Base-by-base conservation (phyloP, 2,329 filamentous ascomycete genomes). In the Amphichorda felina region DNA sequence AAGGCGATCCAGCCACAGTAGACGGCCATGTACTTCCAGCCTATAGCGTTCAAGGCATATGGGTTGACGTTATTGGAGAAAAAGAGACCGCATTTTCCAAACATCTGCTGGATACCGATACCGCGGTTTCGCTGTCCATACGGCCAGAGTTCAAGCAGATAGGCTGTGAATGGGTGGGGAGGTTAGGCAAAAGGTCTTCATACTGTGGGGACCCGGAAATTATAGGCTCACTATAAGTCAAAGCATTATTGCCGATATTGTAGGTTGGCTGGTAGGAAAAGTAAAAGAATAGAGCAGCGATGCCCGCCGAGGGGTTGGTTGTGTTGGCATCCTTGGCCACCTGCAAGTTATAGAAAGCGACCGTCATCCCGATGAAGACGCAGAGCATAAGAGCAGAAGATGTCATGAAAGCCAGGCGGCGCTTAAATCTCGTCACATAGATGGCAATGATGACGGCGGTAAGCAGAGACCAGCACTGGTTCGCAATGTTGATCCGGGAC, bases 161-260 rank as follows among this genome's bases (percentile, higher is more conserved):
- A 77, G 4, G 68, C 37, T 38, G 16, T 11, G 21, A 25, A 29
- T 8, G 24, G n/a, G n/a, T 8, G 24, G 24, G n/a, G n/a, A n/a
- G n/a, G 24, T 8, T 26, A 8, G 24, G 24, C 24, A n/a, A n/a
- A 26, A n/a, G n/a, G 24, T 26, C 24, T 26, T n/a, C n/a, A n/a
- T n/a, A n/a, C n/a, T n/a, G n/a, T n/a, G n/a, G n/a, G n/a, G n/a
- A 10, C 10, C 27, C 7, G 22, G 8, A 17, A 19, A 22, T 21
- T n/a, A n/a, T n/a, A n/a, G n/a, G 48, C 64, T 54, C 50, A 68
- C 65, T 78, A 51, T 78, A 78, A 1, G 72, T 76, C 37, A 81
- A 57, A 11, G 75, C 71, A 47, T 79, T 80, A 50, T 78, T 76
- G n/a, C 73, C 75, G 34, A 79, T 63, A 44, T 79, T 79, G 50